Base-by-base conservation (phyloP, 2,329 filamentous ascomycete species). In the Cladorrhinum sp. region DNA sequence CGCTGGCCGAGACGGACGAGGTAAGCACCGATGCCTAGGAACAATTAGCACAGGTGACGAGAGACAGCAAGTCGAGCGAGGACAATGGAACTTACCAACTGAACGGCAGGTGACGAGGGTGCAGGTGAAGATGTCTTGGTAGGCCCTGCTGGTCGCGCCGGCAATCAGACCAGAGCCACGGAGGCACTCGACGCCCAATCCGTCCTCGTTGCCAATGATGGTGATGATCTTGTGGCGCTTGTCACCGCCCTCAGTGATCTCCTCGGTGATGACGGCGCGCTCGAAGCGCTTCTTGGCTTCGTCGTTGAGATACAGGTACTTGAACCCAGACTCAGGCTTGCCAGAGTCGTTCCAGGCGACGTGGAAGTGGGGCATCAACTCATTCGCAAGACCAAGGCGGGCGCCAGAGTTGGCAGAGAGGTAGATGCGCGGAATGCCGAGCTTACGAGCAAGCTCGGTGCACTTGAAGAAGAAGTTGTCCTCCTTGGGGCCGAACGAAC, bases 381-480 rank as follows among this genome's bases (percentile, higher is more conserved):
- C 95, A 69, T 96, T 93, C 63, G 95, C 95, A 76, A 99, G 89
- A 72, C 95, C 95, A 70, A 99, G 91, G 73, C 95, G 93, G 67
- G 95, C 95, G 85, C 95, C 95, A 62, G 95, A 99, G 84, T 99
- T 99, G 74, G 95, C 95, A 74, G 95, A 99, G 62, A 99, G 82
- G 79, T 99, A 99, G 74, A 99, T 94, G 69, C 95, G 91, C 23
- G 95, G 95, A 71, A 99, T 96, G 42, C 95, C 95, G 64, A 97
- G 82, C 81, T 92, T 94, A 70, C 93, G 88, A 64, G 95, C 95
- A 67, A 97, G 83, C 77, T 99, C 93, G 9, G 95, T 98, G 80
- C 95, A 99, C 84, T 98, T 97, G 83, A 96, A 85, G 87, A 99
- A 99, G 86, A 96, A 99, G 70, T 91, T 89, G 77, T 99, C 95